A percentile compares a stretch with the other conserved stretches of the same genome.
phyloP scores from a whole-genome alignment of 371 early-diverging fungal species.

The Lichtheimia ornata region DNA sequence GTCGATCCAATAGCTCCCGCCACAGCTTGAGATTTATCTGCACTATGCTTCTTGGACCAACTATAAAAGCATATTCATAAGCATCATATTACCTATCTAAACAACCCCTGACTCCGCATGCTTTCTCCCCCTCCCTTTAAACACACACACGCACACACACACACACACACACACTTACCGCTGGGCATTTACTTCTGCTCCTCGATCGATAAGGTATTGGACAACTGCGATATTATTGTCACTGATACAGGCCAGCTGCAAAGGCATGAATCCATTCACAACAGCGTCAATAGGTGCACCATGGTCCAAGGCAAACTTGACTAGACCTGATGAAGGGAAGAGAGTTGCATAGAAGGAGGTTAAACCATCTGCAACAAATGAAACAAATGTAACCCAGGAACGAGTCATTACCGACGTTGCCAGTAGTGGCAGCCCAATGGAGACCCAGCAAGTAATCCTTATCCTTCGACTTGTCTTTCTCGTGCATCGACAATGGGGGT shows the following conservation, averaged over 20 bases:
- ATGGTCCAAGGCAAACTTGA: conserved; percentile 69
- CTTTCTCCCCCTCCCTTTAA: conserved; percentile 2
- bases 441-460: conserved; percentile 51
- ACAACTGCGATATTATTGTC: conserved; percentile 64
- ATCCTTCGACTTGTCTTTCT: conserved; percentile 31
- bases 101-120: not conserved
- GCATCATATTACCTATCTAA: too few species aligned
- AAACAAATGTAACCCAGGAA: too few species aligned
- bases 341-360: not conserved
- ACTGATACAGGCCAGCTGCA: conserved; percentile 70
- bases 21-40: conserved; percentile 33
- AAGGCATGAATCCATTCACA: conserved; percentile 67
- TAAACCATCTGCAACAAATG: too few species aligned
- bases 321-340: conserved; percentile 42
- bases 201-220: conserved; percentile 71
- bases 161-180: conserved; percentile 26
- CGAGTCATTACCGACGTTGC: conserved; percentile 57
- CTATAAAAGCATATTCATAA: conserved; percentile 9
- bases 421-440: conserved; percentile 66
- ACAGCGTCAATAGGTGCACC: conserved; percentile 71
- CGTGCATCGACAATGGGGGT: conserved; percentile 4
- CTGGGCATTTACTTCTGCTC: conserved; percentile 70
- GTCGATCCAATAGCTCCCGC: conserved; percentile 66
- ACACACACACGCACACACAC: not conserved
- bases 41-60: conserved; percentile 32